A percentile compares a stretch with the other conserved stretches of the same genome.
These are phyloP conservation scores for Pelargonium fulgidum DNA, from an alignment of 441 rosid species.

Conservation along the genomic window DNA sequence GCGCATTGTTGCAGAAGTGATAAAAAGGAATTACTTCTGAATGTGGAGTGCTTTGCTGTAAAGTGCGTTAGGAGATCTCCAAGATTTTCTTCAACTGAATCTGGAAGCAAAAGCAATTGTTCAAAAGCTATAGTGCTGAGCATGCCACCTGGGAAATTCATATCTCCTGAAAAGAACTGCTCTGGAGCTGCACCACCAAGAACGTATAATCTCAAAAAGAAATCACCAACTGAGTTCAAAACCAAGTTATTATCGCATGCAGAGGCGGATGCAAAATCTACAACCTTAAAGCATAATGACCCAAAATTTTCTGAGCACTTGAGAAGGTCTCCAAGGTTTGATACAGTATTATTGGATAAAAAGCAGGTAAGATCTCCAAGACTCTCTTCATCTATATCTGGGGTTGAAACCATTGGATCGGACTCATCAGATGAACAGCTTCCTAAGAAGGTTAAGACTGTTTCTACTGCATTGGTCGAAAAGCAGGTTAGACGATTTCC, in stretches of 20 bases:
- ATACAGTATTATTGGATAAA: slow-evolving; percentile 11
- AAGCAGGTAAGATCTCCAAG: slow-evolving; percentile 25
- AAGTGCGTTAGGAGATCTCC: slow-evolving; percentile 22
- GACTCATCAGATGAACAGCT: neutral
- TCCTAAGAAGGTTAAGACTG: slow-evolving; percentile 4
- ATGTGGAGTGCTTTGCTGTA: slow-evolving; percentile 8
- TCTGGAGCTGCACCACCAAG: slow-evolving; percentile 3
- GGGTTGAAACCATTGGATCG: neutral
- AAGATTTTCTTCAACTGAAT: slow-evolving; percentile 16
- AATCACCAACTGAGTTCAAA: slow-evolving; percentile 12
- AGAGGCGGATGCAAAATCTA: slow-evolving; percentile 16
- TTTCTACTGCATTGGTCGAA: slow-evolving; percentile 14
- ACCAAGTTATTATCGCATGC: slow-evolving; percentile 21
- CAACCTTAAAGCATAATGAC: slow-evolving; percentile 6
- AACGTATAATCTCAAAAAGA: slow-evolving; percentile 18
- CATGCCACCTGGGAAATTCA: neutral
- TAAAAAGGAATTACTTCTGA: slow-evolving; percentile 7
- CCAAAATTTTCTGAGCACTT: slow-evolving; percentile 2
- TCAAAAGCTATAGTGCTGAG: slow-evolving; percentile 16
- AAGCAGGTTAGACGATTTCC: slow-evolving; percentile 18
- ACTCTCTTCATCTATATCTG: slow-evolving; percentile 3
- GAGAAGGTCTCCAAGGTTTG: slow-evolving; percentile 27
- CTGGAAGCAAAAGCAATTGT: slow-evolving; percentile 16
- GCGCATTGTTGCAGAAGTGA: slow-evolving; percentile 12
- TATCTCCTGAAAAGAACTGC: slow-evolving; percentile 8